Evolutionary conservation across 2,329 filamentous ascomycete species (phyloP), one percentile per base, ranked within the genome.

Genomic region (Westerdykella aurantiaca): DNA sequence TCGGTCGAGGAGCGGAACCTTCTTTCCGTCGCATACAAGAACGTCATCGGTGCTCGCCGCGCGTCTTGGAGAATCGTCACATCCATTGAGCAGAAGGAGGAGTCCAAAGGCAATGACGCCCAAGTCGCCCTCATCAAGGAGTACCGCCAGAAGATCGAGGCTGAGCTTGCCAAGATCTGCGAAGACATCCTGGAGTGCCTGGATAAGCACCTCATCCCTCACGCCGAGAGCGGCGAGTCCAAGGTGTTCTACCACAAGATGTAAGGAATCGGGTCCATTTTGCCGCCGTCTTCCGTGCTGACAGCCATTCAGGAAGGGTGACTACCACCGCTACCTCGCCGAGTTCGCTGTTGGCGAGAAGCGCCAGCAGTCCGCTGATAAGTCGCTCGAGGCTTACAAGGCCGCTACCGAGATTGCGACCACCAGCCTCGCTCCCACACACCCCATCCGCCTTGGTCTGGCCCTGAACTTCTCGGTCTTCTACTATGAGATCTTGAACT

Each of bases 181-280:
- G 86, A 95, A 70, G 91, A 97, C 69, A 93, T 97, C 69, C 85
- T 97, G 54, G 86, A 94, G 63, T 90, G 95, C 62, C 82, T 97
- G 46, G 89, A 96, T 76, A 75, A 91, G 75, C 86, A 91, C 77
- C 79, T 97, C 66, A 96, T 97, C 65, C 87, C 88, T 62, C 93
- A 87, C 63, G 91, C 91, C 61, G 85, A 93, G 79, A 88, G 83
- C 66, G 91, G 90, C 74, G 91, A 97, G 80, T 95, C 89, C 65
- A 96, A 96, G 83, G 91, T 97, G 63, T 97, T 97, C 78, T 96
- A 96, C 79, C 90, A 97, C 86, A 97, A 97, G 85, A 97, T 97
- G 89, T 94, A 72, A 59, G 81, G 69, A 47, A 50, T 29, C 29
- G 18, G 34, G 7, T 9, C n/a, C 17, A 14, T 16, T 18, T 2